Conservation (phyloP, 1,284 basidiomycete genomes). For the Fomitopsis schrenkii region DNA sequence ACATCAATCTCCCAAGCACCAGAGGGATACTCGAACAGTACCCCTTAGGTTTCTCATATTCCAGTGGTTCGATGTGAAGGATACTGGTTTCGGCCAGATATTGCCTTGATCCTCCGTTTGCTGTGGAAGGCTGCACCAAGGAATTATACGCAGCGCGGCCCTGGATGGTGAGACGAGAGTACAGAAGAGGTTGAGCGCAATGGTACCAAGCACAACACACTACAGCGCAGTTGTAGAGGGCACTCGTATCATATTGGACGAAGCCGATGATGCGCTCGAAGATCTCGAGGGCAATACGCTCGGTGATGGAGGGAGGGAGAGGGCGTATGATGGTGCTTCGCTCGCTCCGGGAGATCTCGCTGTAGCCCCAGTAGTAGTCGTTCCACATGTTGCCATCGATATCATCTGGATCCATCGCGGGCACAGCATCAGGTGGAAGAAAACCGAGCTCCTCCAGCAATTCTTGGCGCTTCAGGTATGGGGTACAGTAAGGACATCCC, state of each 20-base stretch:
- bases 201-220: not conserved
- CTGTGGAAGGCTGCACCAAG: no score
- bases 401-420: not conserved
- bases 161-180: no score
- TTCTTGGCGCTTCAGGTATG: no score
- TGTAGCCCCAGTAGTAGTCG: not conserved
- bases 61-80: no score
- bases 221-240: not conserved
- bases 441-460: no score
- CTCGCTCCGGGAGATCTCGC: not conserved
- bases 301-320: not conserved
- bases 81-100: not conserved
- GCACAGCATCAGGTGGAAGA: no score
- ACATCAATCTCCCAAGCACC: no score
- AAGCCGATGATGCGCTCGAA: not conserved
- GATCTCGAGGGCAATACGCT: not conserved
- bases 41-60: no score
- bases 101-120: not conserved
- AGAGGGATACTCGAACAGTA: no score
- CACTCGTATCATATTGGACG: not conserved
- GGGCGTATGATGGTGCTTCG: not conserved
- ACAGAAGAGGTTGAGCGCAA: no score
- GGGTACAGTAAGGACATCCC: no score
- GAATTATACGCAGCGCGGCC: no score
- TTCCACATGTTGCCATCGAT: not conserved